Evolutionary conservation across 177 flowering plant species (phyloP), one percentile per base, ranked within the genome.

Genomic region (Tripterygium wilfordii): DNA sequence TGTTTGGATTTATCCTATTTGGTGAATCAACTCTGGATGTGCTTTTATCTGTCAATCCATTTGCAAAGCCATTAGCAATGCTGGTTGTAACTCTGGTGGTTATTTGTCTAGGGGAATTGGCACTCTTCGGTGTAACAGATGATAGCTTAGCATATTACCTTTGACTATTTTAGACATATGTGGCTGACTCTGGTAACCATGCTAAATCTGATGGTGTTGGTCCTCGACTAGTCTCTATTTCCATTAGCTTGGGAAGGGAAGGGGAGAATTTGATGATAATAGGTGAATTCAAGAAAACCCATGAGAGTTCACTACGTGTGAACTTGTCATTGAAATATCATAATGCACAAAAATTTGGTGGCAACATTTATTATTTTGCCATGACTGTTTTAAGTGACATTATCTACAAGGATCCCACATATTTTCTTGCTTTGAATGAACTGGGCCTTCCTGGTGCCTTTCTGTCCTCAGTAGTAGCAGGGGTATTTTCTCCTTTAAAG

Each of bases 301-400:
- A 72, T 31, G 96, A 94, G 42, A 78, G 54, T 61, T 61, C 87
- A 36, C 72, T 94, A 45, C 84, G 96, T 48, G 64, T 68, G 36
- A 81, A 89, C 33, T 60, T 94, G 45, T 74, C 82, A 10, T 57
- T 78, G 54, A 85, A 90, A 56, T 85, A 85, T 62, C 54, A 64
- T 15, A 81, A 85, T 54, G 82, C 72, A 10, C 74, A 66, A 18
- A 82, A 74, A 56, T 94, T 94, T 79, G 97, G 99, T 37, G 99
- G 97, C 27, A 97, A 90, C 44, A 90, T 94, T 21, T 94, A 87
- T 66, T 83, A 74, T 56, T 76, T 95, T 37, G 96, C 96, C 53
- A 97, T 90, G 49, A 90, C 99, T 50, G 78, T 94, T 33, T 85
- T 94, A 97, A 94, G 86, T 69, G 99, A 94, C 57, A 85, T 85